A percentile compares a stretch with the other conserved stretches of the same genome.
These are phyloP conservation scores for Colletotrichum sp. DNA, from an alignment of 2,329 filamentous ascomycete species.

Conservation along the genomic window DNA sequence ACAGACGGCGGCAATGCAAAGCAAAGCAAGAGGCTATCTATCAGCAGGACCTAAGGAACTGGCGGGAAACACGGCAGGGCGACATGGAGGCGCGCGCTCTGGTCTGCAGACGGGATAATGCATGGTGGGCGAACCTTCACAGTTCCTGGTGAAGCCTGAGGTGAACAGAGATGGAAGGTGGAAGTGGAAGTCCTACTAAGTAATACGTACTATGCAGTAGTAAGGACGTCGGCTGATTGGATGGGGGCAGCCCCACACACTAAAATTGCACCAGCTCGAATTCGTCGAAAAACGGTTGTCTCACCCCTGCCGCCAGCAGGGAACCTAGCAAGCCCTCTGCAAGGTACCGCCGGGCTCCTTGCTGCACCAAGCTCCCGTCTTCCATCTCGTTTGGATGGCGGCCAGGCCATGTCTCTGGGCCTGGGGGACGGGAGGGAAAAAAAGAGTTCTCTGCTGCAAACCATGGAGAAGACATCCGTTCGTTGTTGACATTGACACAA, in stretches of 20 bases:
- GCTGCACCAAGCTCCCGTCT: neutral
- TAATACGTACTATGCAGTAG: too few relatives aligned
- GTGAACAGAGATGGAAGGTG: neutral
- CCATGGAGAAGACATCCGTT: neutral
- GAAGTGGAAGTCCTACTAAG: neutral
- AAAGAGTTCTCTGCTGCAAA: neutral
- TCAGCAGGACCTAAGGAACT: neutral
- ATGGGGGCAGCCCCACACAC: neutral
- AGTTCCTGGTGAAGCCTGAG: neutral
- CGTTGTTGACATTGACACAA: neutral
- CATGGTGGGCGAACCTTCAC: neutral
- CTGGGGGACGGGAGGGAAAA: neutral
- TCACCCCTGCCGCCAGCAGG: conserved; percentile 13
- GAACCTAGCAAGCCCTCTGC: neutral
- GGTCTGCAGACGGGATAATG: neutral
- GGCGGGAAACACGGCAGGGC: neutral
- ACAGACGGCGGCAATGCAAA: neutral
- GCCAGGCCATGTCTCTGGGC: neutral
- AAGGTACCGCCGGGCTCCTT: neutral
- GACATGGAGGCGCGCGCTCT: neutral
- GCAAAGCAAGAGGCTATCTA: neutral
- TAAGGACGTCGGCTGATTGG: neutral
- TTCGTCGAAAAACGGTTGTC: conserved; percentile 18
- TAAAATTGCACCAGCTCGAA: conserved; percentile 12
- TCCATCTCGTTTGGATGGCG: neutral